phyloP scores from a whole-genome alignment of 2,329 filamentous ascomycete genomes.

The Diaporthe humulicola region DNA sequence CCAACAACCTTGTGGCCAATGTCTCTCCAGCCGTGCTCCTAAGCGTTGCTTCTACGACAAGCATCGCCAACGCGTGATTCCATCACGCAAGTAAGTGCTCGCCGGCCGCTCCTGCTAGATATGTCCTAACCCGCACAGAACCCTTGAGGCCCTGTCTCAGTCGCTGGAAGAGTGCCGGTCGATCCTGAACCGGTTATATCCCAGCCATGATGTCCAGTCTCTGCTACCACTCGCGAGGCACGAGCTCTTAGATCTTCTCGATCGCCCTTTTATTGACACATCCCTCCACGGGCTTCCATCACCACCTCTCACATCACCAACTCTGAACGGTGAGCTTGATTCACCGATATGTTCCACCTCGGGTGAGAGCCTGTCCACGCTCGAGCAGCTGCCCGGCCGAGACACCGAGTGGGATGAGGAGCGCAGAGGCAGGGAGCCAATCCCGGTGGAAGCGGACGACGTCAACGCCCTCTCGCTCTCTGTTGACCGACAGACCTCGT shows the following conservation, averaged over 20 bases:
- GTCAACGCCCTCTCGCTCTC: slow-evolving; percentile 76
- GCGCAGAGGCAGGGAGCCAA: slow-evolving; percentile 64
- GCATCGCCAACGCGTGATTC: slow-evolving; percentile 81
- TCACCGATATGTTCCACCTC: slow-evolving; percentile 64
- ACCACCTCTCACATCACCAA: slow-evolving; percentile 63
- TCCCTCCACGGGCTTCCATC: slow-evolving; percentile 61
- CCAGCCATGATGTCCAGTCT: slow-evolving; percentile 65
- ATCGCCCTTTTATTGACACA: slow-evolving; percentile 58
- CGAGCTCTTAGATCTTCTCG: slow-evolving; percentile 70
- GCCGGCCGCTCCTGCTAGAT: slow-evolving; percentile 36
- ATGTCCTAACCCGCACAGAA: slow-evolving; percentile 52
- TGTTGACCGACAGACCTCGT: slow-evolving; percentile 72
- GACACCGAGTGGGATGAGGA: slow-evolving; percentile 78
- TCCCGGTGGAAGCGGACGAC: slow-evolving; percentile 77
- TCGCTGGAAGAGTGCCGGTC: slow-evolving; percentile 75
- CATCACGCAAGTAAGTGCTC: slow-evolving; percentile 78
- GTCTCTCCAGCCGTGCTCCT: slow-evolving; percentile 83
- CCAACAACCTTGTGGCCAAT: slow-evolving; percentile 84
- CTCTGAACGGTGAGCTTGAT: slow-evolving; percentile 59
- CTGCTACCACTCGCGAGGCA: slow-evolving; percentile 68
- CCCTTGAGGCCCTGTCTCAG: slow-evolving; percentile 74
- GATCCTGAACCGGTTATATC: slow-evolving; percentile 73
- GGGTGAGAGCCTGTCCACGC: slow-evolving; percentile 61
- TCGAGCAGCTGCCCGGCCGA: slow-evolving; percentile 78
- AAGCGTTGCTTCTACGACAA: slow-evolving; percentile 87